These are phyloP conservation scores for Trametes maxima DNA, from an alignment of 768 basidiomycete genomes.

Conservation along the genomic window DNA sequence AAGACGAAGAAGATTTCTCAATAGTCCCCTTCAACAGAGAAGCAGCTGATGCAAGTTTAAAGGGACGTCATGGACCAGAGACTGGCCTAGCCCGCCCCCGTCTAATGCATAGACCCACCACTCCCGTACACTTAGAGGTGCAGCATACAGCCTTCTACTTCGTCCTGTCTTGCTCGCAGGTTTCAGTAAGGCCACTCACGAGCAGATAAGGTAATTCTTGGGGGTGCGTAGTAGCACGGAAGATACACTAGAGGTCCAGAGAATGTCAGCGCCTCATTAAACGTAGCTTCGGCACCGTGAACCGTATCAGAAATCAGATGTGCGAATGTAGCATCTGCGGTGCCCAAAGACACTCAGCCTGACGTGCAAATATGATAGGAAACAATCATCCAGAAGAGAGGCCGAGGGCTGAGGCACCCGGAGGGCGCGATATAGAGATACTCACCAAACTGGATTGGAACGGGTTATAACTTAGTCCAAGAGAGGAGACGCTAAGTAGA, in stretches of 20 bases:
- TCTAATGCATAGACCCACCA: too few relatives aligned
- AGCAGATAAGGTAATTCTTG: too few relatives aligned
- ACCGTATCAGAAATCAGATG: slow-evolving; percentile 15
- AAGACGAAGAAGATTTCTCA: slow-evolving; percentile 7
- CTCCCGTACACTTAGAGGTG: too few relatives aligned
- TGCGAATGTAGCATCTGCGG: slow-evolving; percentile 21
- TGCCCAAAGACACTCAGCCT: slow-evolving; percentile 39
- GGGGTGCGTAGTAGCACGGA: too few relatives aligned
- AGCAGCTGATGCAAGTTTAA: slow-evolving; percentile 2
- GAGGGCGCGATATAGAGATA: background rate
- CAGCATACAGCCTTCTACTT: too few relatives aligned
- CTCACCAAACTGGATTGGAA: background rate
- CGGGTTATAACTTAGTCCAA: slow-evolving; percentile 17
- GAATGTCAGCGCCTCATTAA: slow-evolving; percentile 3
- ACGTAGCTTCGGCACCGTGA: background rate
- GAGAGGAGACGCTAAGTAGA: background rate
- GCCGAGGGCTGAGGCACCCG: background rate
- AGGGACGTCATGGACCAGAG: background rate
- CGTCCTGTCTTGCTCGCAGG: too few relatives aligned
- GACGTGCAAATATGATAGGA: slow-evolving; percentile 46
- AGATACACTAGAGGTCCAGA: background rate
- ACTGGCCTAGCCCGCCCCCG: too few relatives aligned
- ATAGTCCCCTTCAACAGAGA: background rate
- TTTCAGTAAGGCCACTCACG: too few relatives aligned
- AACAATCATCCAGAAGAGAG: slow-evolving; percentile 7